Conservation (phyloP, 148 eudicot species). For the Rheum nobile region DNA sequence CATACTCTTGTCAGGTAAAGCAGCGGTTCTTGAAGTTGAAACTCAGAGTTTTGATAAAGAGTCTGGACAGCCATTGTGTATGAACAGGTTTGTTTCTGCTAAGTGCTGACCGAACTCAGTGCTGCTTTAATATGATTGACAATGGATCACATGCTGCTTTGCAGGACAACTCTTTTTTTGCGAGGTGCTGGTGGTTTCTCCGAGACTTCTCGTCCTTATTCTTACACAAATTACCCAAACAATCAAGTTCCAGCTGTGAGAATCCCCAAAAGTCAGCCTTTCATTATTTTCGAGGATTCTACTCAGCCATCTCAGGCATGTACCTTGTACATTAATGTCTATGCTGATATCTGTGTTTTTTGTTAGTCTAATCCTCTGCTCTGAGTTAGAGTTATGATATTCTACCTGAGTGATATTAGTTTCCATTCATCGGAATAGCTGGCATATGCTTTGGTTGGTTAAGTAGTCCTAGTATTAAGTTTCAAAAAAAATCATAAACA, state of each 20-base stretch:
- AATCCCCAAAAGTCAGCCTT: conserved; percentile 65
- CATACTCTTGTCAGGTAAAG: conserved; percentile 50
- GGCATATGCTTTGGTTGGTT: neutral
- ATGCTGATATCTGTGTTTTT: neutral
- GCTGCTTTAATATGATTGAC: neutral
- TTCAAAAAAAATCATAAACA: neutral
- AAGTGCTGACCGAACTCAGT: neutral
- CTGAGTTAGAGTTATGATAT: neutral
- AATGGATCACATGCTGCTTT: conserved; percentile 5
- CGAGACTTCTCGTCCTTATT: conserved; percentile 51
- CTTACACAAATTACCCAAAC: conserved; percentile 44
- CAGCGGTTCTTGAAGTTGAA: conserved; percentile 75
- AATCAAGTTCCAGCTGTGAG: conserved; percentile 33
- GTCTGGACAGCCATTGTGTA: conserved; percentile 58
- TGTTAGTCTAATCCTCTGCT: neutral
- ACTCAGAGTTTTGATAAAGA: conserved; percentile 45
- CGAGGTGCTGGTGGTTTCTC: conserved; percentile 98
- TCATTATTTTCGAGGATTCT: conserved; percentile 68
- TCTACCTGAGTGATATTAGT: neutral
- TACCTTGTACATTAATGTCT: conserved; percentile 3
- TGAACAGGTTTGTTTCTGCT: neutral
- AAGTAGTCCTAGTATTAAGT: neutral
- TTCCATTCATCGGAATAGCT: neutral
- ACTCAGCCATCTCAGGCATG: conserved; percentile 80
- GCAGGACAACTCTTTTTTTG: conserved; percentile 51